These are phyloP conservation scores for Botryotinia narcissicola DNA, from an alignment of 2,329 filamentous ascomycete genomes.

Conservation along the genomic window DNA sequence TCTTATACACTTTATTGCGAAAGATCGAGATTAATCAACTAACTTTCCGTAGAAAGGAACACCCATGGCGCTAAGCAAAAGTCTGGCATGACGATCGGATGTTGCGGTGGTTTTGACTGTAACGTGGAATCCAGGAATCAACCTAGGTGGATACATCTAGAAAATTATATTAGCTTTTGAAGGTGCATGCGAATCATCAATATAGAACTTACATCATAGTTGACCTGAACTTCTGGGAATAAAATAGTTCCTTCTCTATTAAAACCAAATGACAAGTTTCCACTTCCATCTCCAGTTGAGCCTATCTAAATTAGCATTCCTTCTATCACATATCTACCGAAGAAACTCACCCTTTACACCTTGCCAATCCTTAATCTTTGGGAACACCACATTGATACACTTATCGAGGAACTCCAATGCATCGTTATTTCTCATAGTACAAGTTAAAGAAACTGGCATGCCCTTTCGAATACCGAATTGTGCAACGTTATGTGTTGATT, in stretches of 20 bases:
- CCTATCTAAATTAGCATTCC: constrained; percentile 31
- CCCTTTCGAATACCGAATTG: constrained; percentile 73
- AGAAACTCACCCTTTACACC: constrained; percentile 60
- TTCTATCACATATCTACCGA: constrained; percentile 15
- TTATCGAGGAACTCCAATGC: constrained; percentile 92
- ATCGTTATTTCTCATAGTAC: constrained; percentile 71
- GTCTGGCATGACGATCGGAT: constrained; percentile 35
- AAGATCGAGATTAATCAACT: constrained; percentile 29
- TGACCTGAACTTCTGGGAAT: constrained; percentile 93
- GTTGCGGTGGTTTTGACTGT: constrained; percentile 37
- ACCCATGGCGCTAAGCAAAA: constrained; percentile 35
- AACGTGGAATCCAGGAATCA: constrained; percentile 41
- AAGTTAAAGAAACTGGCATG: constrained; percentile 72
- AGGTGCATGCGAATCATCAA: neutral
- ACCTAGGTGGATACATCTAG: constrained; percentile 56
- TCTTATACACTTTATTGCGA: neutral
- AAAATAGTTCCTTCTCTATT: constrained; percentile 70
- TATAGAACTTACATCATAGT: constrained; percentile 74
- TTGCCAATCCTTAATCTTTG: constrained; percentile 93
- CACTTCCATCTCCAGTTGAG: constrained; percentile 73
- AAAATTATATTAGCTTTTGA: constrained; percentile 23
- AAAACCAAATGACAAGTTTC: constrained; percentile 84
- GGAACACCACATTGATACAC: constrained; percentile 83
- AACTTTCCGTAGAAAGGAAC: constrained; percentile 36
- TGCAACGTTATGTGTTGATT: constrained; percentile 66